Evolutionary conservation across 1,139 yeast species (phyloP).

Genomic region (Suhomyces maxii): DNA sequence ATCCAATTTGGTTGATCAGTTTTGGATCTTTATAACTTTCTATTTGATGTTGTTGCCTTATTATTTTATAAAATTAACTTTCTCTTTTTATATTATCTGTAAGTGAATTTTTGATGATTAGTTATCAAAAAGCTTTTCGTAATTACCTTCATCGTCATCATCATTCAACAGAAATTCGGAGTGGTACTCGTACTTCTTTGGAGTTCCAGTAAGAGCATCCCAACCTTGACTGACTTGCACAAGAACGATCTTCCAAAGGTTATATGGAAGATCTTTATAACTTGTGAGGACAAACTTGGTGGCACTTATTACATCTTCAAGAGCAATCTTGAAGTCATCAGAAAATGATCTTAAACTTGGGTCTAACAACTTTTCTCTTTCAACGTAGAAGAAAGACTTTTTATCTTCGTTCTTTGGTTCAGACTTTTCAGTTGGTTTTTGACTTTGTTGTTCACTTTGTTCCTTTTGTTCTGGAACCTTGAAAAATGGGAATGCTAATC

Average conservation of each 20-base stretch:
- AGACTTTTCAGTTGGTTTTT: not conserved
- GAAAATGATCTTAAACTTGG: constrained; percentile 21
- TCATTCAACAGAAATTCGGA: constrained; percentile 10
- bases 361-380: constrained; percentile 13
- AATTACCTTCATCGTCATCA: constrained; percentile 3
- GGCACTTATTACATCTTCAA: constrained; percentile 61
- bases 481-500: constrained; percentile 44
- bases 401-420: not conserved
- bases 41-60: too few relatives aligned
- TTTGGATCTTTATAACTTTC: too few relatives aligned
- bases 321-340: constrained; percentile 55
- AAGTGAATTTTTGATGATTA: not conserved
- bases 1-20: too few relatives aligned
- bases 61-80: too few relatives aligned
- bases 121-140: constrained; percentile 5
- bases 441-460: not conserved
- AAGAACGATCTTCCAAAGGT: constrained; percentile 52
- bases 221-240: constrained; percentile 58
- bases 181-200: constrained; percentile 14
- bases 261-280: constrained; percentile 68
- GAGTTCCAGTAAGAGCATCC: constrained; percentile 73
- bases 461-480: not conserved
- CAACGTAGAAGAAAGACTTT: constrained; percentile 2
- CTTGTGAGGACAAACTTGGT: constrained; percentile 64
- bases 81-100: too few relatives aligned